Percentiles rank a stretch among this genome's conserved stretches.
These are phyloP conservation scores for Blastocystis sp. DNA, from an alignment of 352 stramenopile species.

Conservation along the genomic window DNA sequence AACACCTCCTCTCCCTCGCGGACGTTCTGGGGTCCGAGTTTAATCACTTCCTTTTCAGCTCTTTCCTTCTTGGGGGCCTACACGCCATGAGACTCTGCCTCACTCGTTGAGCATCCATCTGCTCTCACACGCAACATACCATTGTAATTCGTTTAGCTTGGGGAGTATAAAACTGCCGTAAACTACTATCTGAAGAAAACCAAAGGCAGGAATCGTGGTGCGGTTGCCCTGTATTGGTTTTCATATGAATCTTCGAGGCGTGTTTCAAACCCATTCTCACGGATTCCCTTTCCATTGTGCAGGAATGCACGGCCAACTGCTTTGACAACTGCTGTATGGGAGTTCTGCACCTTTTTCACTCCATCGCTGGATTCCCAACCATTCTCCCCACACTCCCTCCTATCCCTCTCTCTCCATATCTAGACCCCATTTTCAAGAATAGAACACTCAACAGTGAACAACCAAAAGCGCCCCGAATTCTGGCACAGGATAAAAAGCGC, in stretches of 20 bases:
- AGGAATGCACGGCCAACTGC: not conserved
- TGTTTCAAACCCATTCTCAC: too few relatives aligned
- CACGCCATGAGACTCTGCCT: not conserved
- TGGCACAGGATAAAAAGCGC: not conserved
- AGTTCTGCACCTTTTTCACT: not conserved
- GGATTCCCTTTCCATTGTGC: not conserved
- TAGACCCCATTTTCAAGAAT: not conserved
- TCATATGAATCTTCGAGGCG: too few relatives aligned
- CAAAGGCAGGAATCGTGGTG: not conserved
- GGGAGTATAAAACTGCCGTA: conserved; percentile 65
- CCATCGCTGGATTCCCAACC: not conserved
- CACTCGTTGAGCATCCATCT: not conserved
- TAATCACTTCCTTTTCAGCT: conserved; percentile 86
- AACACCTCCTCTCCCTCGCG: conserved; percentile 97
- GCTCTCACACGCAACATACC: not conserved
- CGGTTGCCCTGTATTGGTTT: not conserved
- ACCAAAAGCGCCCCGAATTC: not conserved
- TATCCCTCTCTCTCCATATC: not conserved
- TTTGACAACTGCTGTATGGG: conserved; percentile 6
- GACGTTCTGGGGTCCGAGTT: conserved; percentile 84
- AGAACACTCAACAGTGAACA: not conserved
- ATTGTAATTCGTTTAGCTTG: conserved; percentile 68
- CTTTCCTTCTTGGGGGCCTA: conserved; percentile 72
- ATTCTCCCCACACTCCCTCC: not conserved
- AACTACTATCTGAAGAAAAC: conserved; percentile 56